phyloP scores from a whole-genome alignment of 2,329 filamentous ascomycete species.

The Furcasterigmium furcatum region DNA sequence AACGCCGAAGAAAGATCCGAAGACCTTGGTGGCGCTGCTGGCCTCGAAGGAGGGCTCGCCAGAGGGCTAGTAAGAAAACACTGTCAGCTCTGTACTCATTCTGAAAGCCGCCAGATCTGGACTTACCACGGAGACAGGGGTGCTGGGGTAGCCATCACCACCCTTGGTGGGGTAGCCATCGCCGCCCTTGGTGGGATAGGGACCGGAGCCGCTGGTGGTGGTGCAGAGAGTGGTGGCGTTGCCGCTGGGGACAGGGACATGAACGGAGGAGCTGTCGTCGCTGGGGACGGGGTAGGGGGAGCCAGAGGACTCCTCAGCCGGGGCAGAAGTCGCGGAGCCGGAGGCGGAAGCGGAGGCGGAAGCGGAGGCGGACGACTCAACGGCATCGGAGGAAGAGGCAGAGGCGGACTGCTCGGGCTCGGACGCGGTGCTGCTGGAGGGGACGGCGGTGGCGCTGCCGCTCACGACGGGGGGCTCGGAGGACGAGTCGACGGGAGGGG shows the following conservation, averaged over 20 bases:
- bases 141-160: neutral
- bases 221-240: conserved; percentile 1
- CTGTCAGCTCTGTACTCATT: neutral
- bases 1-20: neutral
- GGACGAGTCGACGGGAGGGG: neutral
- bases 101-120: neutral
- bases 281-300: neutral
- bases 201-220: neutral
- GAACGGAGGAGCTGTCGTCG: conserved; percentile 1
- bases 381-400: neutral
- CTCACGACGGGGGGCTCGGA: neutral
- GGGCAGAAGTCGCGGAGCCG: too few relatives aligned
- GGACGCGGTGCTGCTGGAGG: neutral
- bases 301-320: neutral
- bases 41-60: neutral
- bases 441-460: neutral
- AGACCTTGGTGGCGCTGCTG: neutral
- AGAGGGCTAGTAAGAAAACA: neutral
- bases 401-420: neutral
- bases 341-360: too few relatives aligned
- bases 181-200: neutral
- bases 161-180: neutral
- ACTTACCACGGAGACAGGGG: neutral
- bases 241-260: neutral
- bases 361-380: neutral